A percentile compares a stretch with the other conserved stretches of the same genome.
Evolutionary conservation across 768 basidiomycete genomes (phyloP).

Genomic region (Hericium coralloides): DNA sequence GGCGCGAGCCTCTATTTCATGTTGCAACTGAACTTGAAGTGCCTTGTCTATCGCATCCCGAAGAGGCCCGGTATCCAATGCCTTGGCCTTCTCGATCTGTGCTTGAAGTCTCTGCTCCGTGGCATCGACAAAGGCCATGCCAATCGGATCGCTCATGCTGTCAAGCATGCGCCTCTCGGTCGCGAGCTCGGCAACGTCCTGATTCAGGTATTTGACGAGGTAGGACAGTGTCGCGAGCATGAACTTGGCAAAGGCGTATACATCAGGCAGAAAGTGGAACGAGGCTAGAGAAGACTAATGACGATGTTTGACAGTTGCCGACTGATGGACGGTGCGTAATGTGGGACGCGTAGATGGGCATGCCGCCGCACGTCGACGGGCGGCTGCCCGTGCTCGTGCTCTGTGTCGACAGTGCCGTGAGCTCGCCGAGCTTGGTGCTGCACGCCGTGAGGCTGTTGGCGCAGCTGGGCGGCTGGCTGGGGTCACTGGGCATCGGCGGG

Average conservation of each 20-base stretch:
- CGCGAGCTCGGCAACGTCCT: constrained; percentile 64
- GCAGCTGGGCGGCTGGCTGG: no score
- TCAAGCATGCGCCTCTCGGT: constrained; percentile 58
- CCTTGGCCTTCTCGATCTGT: constrained; percentile 72
- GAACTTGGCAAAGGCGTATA: constrained; percentile 81
- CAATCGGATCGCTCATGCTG: constrained; percentile 68
- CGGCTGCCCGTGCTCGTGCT: no score
- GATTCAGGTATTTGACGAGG: constrained; percentile 62
- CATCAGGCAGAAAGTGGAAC: constrained; percentile 95
- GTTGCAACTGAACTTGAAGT: constrained; percentile 43
- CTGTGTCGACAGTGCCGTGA: no score
- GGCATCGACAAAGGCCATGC: constrained; percentile 69
- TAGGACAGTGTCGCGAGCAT: constrained; percentile 93
- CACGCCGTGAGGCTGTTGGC: no score
- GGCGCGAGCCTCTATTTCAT: constrained; percentile 39
- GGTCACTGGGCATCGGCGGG: no score
- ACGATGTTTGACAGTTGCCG: no score
- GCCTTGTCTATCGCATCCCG: constrained; percentile 56
- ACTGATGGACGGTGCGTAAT: no score
- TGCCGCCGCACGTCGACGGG: no score
- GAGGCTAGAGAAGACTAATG: no score
- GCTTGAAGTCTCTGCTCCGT: constrained; percentile 69
- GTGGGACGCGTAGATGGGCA: no score
- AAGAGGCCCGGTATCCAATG: constrained; percentile 61
- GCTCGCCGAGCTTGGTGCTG: no score